phyloP scores from a whole-genome alignment of 169 alveolate genomes.

The Plasmodium gallinaceum region DNA sequence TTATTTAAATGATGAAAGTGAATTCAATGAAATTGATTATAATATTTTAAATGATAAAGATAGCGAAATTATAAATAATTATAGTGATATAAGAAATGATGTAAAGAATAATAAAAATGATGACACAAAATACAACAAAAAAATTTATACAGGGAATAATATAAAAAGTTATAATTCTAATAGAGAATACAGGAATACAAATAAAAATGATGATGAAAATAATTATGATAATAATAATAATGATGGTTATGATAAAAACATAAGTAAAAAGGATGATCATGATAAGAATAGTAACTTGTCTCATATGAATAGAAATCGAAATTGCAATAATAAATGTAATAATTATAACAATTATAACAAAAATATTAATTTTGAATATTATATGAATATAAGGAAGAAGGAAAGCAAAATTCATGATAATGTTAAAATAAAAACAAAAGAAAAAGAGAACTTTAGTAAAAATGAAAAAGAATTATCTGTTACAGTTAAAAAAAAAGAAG shows the following conservation, averaged over 20 bases:
- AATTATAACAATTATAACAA: not conserved
- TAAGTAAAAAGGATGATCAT: not conserved
- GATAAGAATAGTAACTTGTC: not conserved
- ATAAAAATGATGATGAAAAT: not conserved
- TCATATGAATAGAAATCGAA: not conserved
- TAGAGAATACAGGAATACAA: not conserved
- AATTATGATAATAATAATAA: not conserved
- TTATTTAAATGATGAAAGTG: conserved; percentile 18
- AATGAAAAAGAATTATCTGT: not conserved
- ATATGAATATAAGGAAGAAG: not conserved
- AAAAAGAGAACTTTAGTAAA: not conserved
- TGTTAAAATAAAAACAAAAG: not conserved
- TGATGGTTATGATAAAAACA: not conserved
- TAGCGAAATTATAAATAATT: not conserved
- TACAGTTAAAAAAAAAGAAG: not conserved
- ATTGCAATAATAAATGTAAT: not conserved
- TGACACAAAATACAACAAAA: not conserved
- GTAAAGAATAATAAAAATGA: not conserved
- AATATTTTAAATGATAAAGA: not conserved
- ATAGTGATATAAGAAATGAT: not conserved
- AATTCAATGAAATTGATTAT: not conserved
- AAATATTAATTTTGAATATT: not conserved
- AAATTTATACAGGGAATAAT: not conserved
- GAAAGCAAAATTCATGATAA: not conserved
- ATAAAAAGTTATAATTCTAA: not conserved